Conservation (phyloP, 2,329 filamentous ascomycete species). For the Colletotrichum sp. region DNA sequence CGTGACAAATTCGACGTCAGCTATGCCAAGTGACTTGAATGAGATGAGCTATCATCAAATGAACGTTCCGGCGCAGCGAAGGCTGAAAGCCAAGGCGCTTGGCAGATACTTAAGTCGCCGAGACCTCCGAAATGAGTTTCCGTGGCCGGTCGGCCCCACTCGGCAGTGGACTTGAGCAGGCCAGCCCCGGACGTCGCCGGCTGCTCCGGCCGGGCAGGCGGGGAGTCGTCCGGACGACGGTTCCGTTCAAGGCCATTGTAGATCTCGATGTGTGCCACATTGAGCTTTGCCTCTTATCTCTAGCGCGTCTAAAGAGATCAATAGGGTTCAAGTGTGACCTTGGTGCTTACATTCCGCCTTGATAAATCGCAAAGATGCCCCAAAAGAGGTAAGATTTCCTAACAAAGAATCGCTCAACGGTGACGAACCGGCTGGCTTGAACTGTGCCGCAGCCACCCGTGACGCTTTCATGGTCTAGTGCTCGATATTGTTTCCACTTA, state of each 20-base stretch:
- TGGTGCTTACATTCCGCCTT: not conserved
- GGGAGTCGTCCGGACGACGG: not conserved
- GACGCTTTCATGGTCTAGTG: fast-evolving
- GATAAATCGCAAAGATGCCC: not conserved
- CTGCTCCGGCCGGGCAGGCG: not conserved
- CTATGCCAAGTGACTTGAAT: not conserved
- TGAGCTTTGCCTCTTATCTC: not conserved
- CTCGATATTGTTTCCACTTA: not conserved
- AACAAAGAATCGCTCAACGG: not conserved
- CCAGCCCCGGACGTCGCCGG: not conserved
- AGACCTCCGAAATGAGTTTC: not conserved
- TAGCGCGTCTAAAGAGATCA: not conserved
- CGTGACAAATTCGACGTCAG: not conserved
- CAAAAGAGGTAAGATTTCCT: not conserved
- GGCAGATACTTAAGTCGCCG: not conserved
- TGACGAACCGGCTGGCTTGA: not conserved
- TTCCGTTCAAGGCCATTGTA: not conserved
- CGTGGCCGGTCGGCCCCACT: not conserved
- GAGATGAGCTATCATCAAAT: not conserved
- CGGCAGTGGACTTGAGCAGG: not conserved
- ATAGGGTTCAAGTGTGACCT: not conserved
- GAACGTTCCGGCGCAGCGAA: not conserved
- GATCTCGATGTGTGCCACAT: not conserved
- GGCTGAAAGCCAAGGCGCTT: not conserved
- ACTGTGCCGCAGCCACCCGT: not conserved